phyloP scores from a whole-genome alignment of 164 flowering plant genomes.

The Vitis riparia region DNA sequence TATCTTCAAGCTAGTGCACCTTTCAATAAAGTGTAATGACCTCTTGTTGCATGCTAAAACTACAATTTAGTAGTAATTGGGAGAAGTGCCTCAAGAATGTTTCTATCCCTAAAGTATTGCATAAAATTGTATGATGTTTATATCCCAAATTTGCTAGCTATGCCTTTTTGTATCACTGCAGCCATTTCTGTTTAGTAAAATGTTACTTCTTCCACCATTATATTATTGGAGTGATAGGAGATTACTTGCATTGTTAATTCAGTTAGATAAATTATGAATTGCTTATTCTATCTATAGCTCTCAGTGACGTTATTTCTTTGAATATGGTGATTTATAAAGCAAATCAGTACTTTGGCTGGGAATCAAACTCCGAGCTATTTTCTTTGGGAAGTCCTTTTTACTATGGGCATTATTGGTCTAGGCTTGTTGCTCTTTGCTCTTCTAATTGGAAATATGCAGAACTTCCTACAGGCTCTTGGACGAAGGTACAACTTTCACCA shows the following conservation, averaged over 20 bases:
- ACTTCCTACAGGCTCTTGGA: slow-evolving; percentile 85
- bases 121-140: too few species aligned
- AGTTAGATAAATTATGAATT: background rate
- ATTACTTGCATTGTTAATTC: background rate
- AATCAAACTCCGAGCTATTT: slow-evolving; percentile 81
- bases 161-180: too few species aligned
- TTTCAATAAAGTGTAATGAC: too few species aligned
- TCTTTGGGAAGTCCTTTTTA: slow-evolving; percentile 85
- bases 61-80: too few species aligned
- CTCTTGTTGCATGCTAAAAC: too few species aligned
- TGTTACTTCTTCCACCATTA: background rate
- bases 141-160: too few species aligned
- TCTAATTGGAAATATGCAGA: slow-evolving; percentile 95
- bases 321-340: slow-evolving; percentile 36
- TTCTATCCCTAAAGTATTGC: too few species aligned
- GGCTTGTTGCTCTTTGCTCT: slow-evolving; percentile 90
- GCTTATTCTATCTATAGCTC: background rate
- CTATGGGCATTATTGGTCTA: slow-evolving; percentile 77
- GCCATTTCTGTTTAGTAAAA: too few species aligned
- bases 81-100: too few species aligned
- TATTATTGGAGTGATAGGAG: background rate
- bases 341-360: slow-evolving; percentile 91
- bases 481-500: slow-evolving; percentile 50
- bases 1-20: too few species aligned
- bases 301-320: background rate